phyloP scores from a whole-genome alignment of 2,329 filamentous ascomycete genomes.

The Botryotinia calthae region DNA sequence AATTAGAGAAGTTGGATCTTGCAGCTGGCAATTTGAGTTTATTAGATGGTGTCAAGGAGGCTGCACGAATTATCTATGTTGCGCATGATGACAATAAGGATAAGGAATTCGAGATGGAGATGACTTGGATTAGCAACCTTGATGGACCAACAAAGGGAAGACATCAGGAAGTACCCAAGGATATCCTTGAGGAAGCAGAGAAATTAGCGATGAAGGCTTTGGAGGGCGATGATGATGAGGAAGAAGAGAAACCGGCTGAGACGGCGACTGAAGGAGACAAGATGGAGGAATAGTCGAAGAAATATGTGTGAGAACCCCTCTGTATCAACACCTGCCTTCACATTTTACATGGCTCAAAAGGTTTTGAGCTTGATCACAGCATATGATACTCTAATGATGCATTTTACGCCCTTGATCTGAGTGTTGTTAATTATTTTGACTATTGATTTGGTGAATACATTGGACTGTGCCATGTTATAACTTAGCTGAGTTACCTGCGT shows the following conservation, averaged over 20 bases:
- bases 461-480: background rate
- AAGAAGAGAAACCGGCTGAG: conserved; percentile 64
- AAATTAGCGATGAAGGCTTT: conserved; percentile 85
- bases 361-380: conserved; percentile 14
- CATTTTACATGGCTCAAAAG: conserved; percentile 13
- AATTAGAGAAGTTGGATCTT: conserved; percentile 96
- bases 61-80: conserved; percentile 93
- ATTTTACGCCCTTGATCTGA: conserved; percentile 8
- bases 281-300: conserved; percentile 75
- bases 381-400: conserved; percentile 22
- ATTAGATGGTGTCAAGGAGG: conserved; percentile 89
- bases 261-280: conserved; percentile 65
- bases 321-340: conserved; percentile 36
- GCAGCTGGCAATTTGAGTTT: conserved; percentile 73
- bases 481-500: background rate
- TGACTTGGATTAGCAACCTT: conserved; percentile 91
- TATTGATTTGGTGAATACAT: background rate
- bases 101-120: conserved; percentile 98
- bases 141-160: conserved; percentile 88
- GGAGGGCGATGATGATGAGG: conserved; percentile 79
- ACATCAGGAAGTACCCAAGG: conserved; percentile 90
- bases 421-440: background rate
- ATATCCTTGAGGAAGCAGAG: conserved; percentile 87
- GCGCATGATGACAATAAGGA: conserved; percentile 99
- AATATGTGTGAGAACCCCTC: conserved; percentile 28